Base-by-base conservation (phyloP, 306 rosid species). In the Malus sylvestris region DNA sequence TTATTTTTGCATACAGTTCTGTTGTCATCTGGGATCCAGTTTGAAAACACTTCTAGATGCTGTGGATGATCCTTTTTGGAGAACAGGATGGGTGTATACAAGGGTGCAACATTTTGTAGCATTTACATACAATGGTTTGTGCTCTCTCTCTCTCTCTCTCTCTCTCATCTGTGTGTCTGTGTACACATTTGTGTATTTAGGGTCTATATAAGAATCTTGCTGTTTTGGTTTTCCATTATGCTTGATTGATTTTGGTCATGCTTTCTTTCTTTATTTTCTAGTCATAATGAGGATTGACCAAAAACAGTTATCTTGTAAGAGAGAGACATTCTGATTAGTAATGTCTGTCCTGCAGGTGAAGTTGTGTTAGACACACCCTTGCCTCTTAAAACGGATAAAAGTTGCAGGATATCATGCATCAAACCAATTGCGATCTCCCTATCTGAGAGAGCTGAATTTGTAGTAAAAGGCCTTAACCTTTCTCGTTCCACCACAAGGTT, bases 361-460 rank as follows among this genome's bases (percentile, higher is more conserved):
- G 90, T 91, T 79, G 88, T 89, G 59, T 69, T 91, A 30, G 98
- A 93, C 74, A 83, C 80, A 72, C 89, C 97, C 63, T 82, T 91
- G 82, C 85, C 72, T 67, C 85, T 86, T 25, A 84, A 80, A 83
- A 87, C 83, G 73, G 73, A 81, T 23, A 79, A 81, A 61, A 78
- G 73, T 83, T 80, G 89, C 86, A 81, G 80, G 83, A 93, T 93
- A 76, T 78, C 83, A 81, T 83, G 89, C 74, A 75, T 93, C 49
- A 91, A 83, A 77, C 98, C 98, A 40, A 89, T 93, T 82, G 98
- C 98, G 27, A 87, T 91, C 80, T 79, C 97, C 74, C 57, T 87
- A 51, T 89, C 82, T 73, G 77, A 85, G 78, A 72, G 72, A 74
- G 89, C 83, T 66, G 86, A 81, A 73, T 89, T 93, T 87, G 79